These are phyloP conservation scores for Rutstroemia sydowiana DNA, from an alignment of 2,329 filamentous ascomycete species.

Conservation along the genomic window DNA sequence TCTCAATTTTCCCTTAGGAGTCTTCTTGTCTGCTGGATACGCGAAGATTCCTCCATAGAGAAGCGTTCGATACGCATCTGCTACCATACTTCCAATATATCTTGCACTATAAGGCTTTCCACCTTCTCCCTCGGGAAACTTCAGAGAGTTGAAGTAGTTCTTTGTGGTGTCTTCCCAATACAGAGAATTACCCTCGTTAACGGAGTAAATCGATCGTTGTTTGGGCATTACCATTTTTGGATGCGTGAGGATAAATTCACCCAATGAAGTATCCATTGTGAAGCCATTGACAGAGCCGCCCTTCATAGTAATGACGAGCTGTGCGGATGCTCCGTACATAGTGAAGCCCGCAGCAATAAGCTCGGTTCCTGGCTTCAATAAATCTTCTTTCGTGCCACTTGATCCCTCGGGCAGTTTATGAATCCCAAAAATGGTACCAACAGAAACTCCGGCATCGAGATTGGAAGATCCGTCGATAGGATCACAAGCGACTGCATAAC, in stretches of 20 bases:
- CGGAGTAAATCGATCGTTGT: conserved; percentile 82
- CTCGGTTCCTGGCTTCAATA: conserved; percentile 83
- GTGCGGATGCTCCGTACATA: conserved; percentile 97
- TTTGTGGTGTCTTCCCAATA: conserved; percentile 91
- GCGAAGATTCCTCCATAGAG: conserved; percentile 96
- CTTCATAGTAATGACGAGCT: conserved; percentile 96
- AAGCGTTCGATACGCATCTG: conserved; percentile 91
- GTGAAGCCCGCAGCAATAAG: conserved; percentile 95
- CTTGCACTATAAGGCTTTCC: conserved; percentile 89
- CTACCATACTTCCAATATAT: conserved; percentile 98
- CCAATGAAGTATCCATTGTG: conserved; percentile 91
- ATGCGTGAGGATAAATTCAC: conserved; percentile 98
- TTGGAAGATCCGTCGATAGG: conserved; percentile 98
- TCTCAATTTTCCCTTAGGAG: conserved; percentile 92
- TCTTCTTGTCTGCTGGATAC: conserved; percentile 97
- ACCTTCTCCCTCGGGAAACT: conserved; percentile 60
- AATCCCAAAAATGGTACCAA: conserved; percentile 94
- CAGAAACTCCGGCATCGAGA: conserved; percentile 92
- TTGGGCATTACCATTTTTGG: conserved; percentile 85
- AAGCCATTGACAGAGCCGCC: conserved; percentile 91
- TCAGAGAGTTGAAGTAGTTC: conserved; percentile 83
- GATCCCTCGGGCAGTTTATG: conserved; percentile 80
- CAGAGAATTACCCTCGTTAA: conserved; percentile 96
- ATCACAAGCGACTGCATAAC: conserved; percentile 94
- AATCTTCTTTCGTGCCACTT: conserved; percentile 70